Evolutionary conservation across 495 filamentous ascomycete genomes (phyloP), one percentile per base, ranked within the genome.

Genomic region (Penicillium robsamsonii): DNA sequence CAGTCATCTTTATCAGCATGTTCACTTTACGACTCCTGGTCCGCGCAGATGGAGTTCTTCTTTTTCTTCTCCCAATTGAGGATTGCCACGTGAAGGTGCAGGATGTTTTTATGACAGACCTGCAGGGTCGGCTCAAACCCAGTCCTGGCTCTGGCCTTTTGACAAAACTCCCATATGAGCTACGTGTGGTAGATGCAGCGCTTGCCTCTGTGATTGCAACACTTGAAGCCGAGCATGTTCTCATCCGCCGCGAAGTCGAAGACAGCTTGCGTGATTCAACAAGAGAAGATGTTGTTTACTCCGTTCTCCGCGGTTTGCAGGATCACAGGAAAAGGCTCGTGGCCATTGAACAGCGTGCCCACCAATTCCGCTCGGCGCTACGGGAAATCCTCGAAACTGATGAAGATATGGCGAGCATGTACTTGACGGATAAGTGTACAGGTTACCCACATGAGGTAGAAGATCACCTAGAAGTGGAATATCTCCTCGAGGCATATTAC

Each of bases 161-260:
- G 77, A 72, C 52, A 76, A 79, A 75, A 1, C 71, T 87, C 10
- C 85, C 85, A 5, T 90, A 87, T 61, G 87, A 90, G 58, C 84
- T 89, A 64, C 78, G 90, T 10, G 89, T 90, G 2, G 75, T 94
- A 15, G 90, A 95, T 74, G 86, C 90, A 3, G 90, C 92, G 10
- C 74, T 95, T 38, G 85, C 91, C 53, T 87, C 85, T 22, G 88
- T 65, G 2, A 69, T 65, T 24, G 67, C 70, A 0, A 59, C 58
- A 2, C 62, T 72, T 1, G 66, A 70, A 51, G 70, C 70, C 0
- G 68, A 72, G 47, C 64, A 66, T 40, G 27, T 63, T 3, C 43
- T 73, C 5, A 49, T 63, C 7, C 41, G 60, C 10, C 24, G 50
- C 1, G 50, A 69, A 20, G 61, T 65, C 10, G 42, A 54, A 25